Base-by-base conservation (phyloP, 306 rosid species). In the Amphicarpaea edgeworthii region DNA sequence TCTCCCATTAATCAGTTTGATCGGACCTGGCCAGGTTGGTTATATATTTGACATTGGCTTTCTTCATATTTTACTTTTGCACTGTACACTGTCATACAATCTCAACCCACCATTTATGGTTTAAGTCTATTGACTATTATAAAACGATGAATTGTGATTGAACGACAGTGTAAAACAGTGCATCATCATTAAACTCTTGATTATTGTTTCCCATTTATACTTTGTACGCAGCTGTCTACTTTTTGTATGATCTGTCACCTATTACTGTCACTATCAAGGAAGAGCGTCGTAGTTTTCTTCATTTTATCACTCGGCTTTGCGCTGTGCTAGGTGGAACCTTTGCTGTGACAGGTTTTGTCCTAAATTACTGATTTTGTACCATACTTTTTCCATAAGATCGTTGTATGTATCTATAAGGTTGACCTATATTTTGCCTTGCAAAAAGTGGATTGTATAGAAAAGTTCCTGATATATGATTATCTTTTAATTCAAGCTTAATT, bases 271-370 rank as follows among this genome's bases (percentile, higher is more conserved):
- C 99, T 50, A 92, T 96, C 85, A 90, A 86, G 81, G 99, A 96
- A 88, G 99, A 96, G 83, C 88, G 99, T 26, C 97, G 91, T 57
- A 92, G 97, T 83, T 96, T 96, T 86, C 96, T 96, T 75, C 99
- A 96, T 84, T 92, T 96, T 84, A 82, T 96, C 77, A 96, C 99
- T 43, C 88, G 99, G 74, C 98, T 96, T 61, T 90, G 97, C 82
- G 99, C 98, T 30, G 97, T 92, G 62, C 81, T 96, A 38, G 99
- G 99, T 8, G 99, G 99, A 77, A 96, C 99, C 76, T 96, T 96
- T 50, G 99, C 99, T 58, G 82, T 96, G 73, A 96, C 99, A 83
- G 99, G 99, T 89, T 74, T 59, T 83, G 72, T 24, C 59, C 78
- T 9, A 6, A 15, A 49, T 10, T 46, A 19, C 69, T 24, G 16